phyloP scores from a whole-genome alignment of 257 asterid genomes.

The Cruciata laevipes region DNA sequence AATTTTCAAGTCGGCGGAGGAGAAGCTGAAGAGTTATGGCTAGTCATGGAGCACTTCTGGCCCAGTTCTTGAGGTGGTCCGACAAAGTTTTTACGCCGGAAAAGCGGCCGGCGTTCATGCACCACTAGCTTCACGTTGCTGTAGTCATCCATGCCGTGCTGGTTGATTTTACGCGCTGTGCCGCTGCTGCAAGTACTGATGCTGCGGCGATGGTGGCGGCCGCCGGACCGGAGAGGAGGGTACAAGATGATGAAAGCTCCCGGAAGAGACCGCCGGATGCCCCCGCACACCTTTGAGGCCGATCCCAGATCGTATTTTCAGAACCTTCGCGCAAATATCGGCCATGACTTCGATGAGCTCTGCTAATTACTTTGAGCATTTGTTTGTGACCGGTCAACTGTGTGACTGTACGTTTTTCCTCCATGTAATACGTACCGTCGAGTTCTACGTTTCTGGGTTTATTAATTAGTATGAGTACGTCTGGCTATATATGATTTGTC shows the following conservation, averaged over 20 bases:
- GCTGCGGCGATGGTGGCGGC: not conserved
- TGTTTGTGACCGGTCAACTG: not conserved
- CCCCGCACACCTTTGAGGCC: not conserved
- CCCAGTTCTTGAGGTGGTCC: no score
- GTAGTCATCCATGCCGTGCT: not conserved
- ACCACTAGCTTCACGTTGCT: slow-evolving; percentile 9
- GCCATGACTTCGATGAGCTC: slow-evolving; percentile 1
- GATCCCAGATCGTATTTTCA: slow-evolving; percentile 18
- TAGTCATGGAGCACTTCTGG: slow-evolving; percentile 11
- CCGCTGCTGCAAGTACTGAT: slow-evolving; percentile 14
- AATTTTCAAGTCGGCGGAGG: not conserved
- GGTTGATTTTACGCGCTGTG: not conserved
- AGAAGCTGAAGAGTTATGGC: slow-evolving; percentile 21
- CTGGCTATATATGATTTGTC: no score
- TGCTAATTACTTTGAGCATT: not conserved
- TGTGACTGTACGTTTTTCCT: no score
- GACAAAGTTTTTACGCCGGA: slow-evolving; percentile 18
- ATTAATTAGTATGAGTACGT: no score
- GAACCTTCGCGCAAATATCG: slow-evolving; percentile 12
- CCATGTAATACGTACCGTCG: no score
- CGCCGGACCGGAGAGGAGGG: not conserved
- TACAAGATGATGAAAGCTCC: slow-evolving; percentile 25
- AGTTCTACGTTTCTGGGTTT: not conserved
- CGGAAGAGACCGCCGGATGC: slow-evolving; percentile 18
- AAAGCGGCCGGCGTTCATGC: slow-evolving; percentile 27